Conservation (phyloP, 129 eudicot species). For the Apium graveolens region DNA sequence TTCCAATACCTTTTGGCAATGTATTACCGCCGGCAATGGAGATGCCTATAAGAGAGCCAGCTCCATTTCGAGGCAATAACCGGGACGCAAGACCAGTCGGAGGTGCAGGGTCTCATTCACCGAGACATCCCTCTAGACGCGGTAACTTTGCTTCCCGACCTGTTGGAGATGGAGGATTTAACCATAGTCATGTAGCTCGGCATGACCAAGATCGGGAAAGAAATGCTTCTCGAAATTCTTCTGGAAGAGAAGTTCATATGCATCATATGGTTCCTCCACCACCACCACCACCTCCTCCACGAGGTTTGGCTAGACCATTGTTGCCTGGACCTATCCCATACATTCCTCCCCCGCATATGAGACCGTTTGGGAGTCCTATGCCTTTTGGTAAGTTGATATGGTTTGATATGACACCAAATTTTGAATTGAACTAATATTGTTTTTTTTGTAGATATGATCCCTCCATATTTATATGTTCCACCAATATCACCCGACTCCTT, state of each 20-base stretch:
- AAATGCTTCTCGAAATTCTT: background rate
- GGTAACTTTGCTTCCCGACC: background rate
- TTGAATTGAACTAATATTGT: background rate
- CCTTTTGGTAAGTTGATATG: conserved; percentile 8
- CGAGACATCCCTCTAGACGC: background rate
- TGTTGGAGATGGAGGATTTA: background rate
- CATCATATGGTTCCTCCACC: conserved; percentile 1
- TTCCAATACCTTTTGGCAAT: background rate
- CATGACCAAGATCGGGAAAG: conserved; percentile 3
- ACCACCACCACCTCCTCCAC: conserved; percentile 4
- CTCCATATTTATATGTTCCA: conserved; percentile 12
- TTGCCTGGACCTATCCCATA: background rate
- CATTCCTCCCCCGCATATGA: conserved; percentile 1
- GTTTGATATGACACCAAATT: background rate
- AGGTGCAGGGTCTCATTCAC: conserved; percentile 1
- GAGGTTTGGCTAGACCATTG: background rate
- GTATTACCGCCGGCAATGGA: background rate
- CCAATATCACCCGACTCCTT: conserved; percentile 5
- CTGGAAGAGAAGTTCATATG: background rate
- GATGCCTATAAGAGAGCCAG: background rate
- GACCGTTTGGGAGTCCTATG: conserved; percentile 1
- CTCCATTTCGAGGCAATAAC: background rate
- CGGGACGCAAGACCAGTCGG: background rate
- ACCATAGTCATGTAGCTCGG: background rate
- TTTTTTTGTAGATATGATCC: background rate